Evolutionary conservation across 768 basidiomycete species (phyloP).

Genomic region (Tulasnella sp.): DNA sequence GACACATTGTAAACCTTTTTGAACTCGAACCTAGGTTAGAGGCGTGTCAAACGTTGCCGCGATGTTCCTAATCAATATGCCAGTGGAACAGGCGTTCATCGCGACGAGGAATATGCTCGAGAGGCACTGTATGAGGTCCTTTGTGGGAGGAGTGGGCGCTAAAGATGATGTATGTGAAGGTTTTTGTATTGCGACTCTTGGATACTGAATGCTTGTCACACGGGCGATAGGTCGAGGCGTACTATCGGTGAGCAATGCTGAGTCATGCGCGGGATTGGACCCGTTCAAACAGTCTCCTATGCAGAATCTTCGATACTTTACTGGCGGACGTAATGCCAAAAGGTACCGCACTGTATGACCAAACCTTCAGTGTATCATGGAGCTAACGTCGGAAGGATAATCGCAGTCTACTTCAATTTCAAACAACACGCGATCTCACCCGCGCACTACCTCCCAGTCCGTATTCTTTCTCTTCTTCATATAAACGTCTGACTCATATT

Average conservation of each 20-base stretch:
- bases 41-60: conserved; percentile 47
- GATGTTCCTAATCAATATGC: conserved; percentile 79
- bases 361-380: neutral
- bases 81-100: conserved; percentile 60
- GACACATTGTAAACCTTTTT: neutral
- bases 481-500: neutral
- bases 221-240: conserved; percentile 66
- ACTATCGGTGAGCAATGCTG: conserved; percentile 56
- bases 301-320: conserved; percentile 82
- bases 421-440: conserved; percentile 89
- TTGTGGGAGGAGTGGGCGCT: conserved; percentile 60
- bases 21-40: conserved; percentile 14
- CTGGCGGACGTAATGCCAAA: conserved; percentile 91
- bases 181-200: conserved; percentile 1
- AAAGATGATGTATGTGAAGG: conserved; percentile 63
- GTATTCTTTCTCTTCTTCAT: neutral
- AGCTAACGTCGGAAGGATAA: neutral
- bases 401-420: conserved; percentile 82
- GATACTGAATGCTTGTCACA: neutral
- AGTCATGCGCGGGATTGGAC: too few species aligned
- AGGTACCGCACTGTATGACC: conserved; percentile 47
- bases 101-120: conserved; percentile 79
- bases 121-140: conserved; percentile 73
- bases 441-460: conserved; percentile 53
- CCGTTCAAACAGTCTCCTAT: neutral